Evolutionary conservation across 2,329 filamentous ascomycete species (phyloP), one percentile per base, ranked within the genome.

Genomic region (Pyrenophora tritici-repentis): DNA sequence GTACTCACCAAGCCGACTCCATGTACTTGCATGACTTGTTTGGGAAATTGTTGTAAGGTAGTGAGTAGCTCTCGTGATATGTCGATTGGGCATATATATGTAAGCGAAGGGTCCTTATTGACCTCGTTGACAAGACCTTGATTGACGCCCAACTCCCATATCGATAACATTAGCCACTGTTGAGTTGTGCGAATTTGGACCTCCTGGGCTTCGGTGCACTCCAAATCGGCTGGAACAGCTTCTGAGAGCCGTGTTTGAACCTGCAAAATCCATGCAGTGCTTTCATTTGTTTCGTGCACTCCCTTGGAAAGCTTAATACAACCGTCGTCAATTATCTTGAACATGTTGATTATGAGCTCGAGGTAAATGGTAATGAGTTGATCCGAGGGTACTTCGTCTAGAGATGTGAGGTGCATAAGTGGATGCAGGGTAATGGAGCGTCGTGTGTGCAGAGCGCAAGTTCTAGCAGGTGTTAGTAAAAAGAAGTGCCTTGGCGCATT

Each of bases 1-100:
- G 35, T 42, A 78, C 85, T 71, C 76, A 90, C 88, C 73, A 95
- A 72, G 20, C 88, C 88, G 33, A 89, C 82, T 16, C 87, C 88
- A 58, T 92, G 81, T 2, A 92, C 78, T 57, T 93, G 89, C 77
- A 91, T 86, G 36, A 86, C 85, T 58, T 86, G 81, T 31, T 84
- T 83, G 0, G 87, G 86, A 64, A 94, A 88, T 45, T 88, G 84
- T 13, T 85, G 84, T 4, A 88, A 86, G 73, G 92, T 84, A 10
- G 74, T 72, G 0, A 83, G 75, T 1, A 86, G 78, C 41, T 84
- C 83, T 40, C 82, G 75, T 0, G 84, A 83, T n/a, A 86, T 83
- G 31, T 83, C 79, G 22, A 86, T 78, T 0, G 84, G 84, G 47
- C 84, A 86, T 26, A 79, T 78, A 72, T 85, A 86, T 31, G 78